Percentiles rank a stretch among this genome's conserved stretches.
These are phyloP conservation scores for Pterocarpus santalinus DNA, from an alignment of 306 rosid genomes.

Conservation along the genomic window DNA sequence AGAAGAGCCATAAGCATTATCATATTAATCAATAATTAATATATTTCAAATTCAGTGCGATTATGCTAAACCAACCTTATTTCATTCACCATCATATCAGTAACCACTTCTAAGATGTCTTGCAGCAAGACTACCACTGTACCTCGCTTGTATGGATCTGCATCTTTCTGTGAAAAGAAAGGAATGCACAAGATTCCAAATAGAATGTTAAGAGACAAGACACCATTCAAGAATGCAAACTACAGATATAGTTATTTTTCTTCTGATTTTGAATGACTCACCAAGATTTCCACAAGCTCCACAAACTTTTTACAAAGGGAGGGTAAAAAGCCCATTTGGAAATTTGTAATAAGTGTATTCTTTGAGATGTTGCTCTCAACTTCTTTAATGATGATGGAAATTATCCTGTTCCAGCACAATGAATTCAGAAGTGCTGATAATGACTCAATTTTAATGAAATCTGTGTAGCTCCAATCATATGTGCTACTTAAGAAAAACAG, in stretches of 20 bases:
- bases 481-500: slow-evolving; percentile 32
- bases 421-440: slow-evolving; percentile 49
- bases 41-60: slow-evolving; percentile 37
- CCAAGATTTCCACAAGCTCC: slow-evolving; percentile 89
- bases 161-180: slow-evolving; percentile 68
- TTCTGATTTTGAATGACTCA: slow-evolving; percentile 54
- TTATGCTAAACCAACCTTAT: slow-evolving; percentile 66
- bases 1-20: slow-evolving; percentile 10
- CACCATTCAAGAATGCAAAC: slow-evolving; percentile 41
- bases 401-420: slow-evolving; percentile 72
- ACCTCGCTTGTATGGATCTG: slow-evolving; percentile 71
- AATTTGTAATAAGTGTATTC: slow-evolving; percentile 80
- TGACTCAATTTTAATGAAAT: slow-evolving; percentile 40
- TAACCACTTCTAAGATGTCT: slow-evolving; percentile 97
- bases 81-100: slow-evolving; percentile 96
- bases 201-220: slow-evolving; percentile 37
- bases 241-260: slow-evolving; percentile 35
- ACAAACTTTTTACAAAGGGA: slow-evolving; percentile 82
- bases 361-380: slow-evolving; percentile 85
- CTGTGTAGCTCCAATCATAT: slow-evolving; percentile 38
- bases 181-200: slow-evolving; percentile 45
- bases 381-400: slow-evolving; percentile 85
- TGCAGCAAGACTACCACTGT: slow-evolving; percentile 83
- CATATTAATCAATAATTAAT: slow-evolving; percentile 14
- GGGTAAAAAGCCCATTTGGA: slow-evolving; percentile 80